These are phyloP conservation scores for Poterioochromonas sp. DNA, from an alignment of 352 stramenopile species.

Conservation along the genomic window DNA sequence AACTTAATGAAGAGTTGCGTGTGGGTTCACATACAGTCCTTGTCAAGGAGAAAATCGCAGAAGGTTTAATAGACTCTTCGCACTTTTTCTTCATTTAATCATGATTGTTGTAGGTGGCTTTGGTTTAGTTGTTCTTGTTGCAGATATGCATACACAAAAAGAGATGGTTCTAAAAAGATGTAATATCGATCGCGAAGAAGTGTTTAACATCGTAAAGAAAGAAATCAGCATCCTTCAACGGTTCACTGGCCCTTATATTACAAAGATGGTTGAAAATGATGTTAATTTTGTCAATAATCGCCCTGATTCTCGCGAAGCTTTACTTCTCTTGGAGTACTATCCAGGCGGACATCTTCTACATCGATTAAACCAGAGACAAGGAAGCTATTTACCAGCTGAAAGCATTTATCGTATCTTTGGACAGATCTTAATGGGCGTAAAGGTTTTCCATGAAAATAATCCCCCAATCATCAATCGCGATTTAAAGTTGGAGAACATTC, in stretches of 20 bases:
- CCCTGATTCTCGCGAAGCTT: conserved; percentile 57
- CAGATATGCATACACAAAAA: not conserved
- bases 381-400: conserved; percentile 57
- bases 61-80: not conserved
- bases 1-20: not conserved
- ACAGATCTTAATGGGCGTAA: conserved; percentile 41
- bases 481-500: conserved; percentile 94
- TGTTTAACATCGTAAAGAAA: conserved; percentile 20
- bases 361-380: conserved; percentile 74
- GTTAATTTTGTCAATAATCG: not conserved
- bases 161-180: conserved; percentile 21
- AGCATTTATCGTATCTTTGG: conserved; percentile 56
- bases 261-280: conserved; percentile 9
- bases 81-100: not conserved
- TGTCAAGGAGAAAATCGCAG: conserved; percentile 5
- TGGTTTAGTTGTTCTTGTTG: conserved; percentile 8
- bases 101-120: conserved; percentile 16
- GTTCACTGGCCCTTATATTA: conserved; percentile 7
- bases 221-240: conserved; percentile 12
- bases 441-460: conserved; percentile 53
- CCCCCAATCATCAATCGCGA: conserved; percentile 87
- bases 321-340: conserved; percentile 93
- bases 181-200: not conserved
- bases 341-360: conserved; percentile 80
- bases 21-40: not conserved